These are phyloP conservation scores for Vachellia collinsii DNA, from an alignment of 306 rosid genomes.

Conservation along the genomic window DNA sequence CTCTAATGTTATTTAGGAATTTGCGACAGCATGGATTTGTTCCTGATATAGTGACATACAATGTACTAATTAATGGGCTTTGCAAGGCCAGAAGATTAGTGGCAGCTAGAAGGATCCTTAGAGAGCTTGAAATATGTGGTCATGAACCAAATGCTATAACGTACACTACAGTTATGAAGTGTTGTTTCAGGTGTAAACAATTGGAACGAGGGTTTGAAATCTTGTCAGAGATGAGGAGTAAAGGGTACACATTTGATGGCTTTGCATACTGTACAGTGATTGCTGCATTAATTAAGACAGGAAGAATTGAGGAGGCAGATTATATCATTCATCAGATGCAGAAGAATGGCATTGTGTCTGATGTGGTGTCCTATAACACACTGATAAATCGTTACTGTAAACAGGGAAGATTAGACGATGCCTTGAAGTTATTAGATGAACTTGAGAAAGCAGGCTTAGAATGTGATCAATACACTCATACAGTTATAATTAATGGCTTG, in stretches of 20 bases:
- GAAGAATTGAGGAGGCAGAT: constrained; percentile 65
- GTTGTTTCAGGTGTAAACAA: constrained; percentile 59
- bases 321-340: constrained; percentile 50
- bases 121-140: constrained; percentile 62
- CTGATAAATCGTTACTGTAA: constrained; percentile 60
- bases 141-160: constrained; percentile 63
- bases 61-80: constrained; percentile 71
- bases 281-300: constrained; percentile 67
- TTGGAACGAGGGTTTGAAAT: constrained; percentile 67
- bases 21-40: constrained; percentile 61
- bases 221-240: constrained; percentile 60
- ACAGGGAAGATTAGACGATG: constrained; percentile 70
- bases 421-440: constrained; percentile 60
- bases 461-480: constrained; percentile 72
- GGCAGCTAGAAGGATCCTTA: constrained; percentile 53
- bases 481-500: constrained; percentile 67
- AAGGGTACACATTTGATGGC: constrained; percentile 71
- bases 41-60: constrained; percentile 68
- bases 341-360: constrained; percentile 56
- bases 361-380: constrained; percentile 71
- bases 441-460: constrained; percentile 62
- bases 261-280: constrained; percentile 73
- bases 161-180: constrained; percentile 67
- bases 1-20: constrained; percentile 65
- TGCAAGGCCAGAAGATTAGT: constrained; percentile 59